Conservation (phyloP, 2,329 filamentous ascomycete genomes). For the Aspergillus ochraceoroseus region DNA sequence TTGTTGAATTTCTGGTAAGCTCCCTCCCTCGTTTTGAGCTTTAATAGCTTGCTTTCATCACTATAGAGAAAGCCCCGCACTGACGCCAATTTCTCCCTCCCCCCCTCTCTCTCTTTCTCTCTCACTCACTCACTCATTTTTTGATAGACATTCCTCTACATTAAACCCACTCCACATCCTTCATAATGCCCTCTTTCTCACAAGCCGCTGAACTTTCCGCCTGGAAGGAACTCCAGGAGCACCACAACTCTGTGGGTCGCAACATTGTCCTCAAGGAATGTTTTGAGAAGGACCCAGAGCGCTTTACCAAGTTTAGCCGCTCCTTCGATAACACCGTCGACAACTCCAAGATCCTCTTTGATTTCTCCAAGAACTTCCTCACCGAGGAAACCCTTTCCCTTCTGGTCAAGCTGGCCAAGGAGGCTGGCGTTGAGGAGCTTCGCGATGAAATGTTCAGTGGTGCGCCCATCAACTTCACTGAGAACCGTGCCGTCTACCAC, state of each 20-base stretch:
- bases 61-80: slow-evolving; percentile 28
- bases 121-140: not conserved
- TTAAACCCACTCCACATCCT: slow-evolving; percentile 3
- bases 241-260: slow-evolving; percentile 81
- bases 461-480: slow-evolving; percentile 99
- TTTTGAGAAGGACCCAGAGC: slow-evolving; percentile 80
- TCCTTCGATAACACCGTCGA: slow-evolving; percentile 76
- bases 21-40: not conserved
- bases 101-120: not conserved
- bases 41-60: too few species aligned
- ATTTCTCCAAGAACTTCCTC: slow-evolving; percentile 98
- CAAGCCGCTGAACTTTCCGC: slow-evolving; percentile 80
- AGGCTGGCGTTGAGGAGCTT: slow-evolving; percentile 86
- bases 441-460: slow-evolving; percentile 96
- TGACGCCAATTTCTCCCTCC: slow-evolving; percentile 19
- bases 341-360: slow-evolving; percentile 83
- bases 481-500: slow-evolving; percentile 93
- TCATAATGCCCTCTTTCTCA: slow-evolving; percentile 44
- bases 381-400: slow-evolving; percentile 86
- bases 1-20: slow-evolving; percentile 9
- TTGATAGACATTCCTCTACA: slow-evolving; percentile 4
- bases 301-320: slow-evolving; percentile 85
- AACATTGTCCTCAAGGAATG: slow-evolving; percentile 89
- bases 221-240: slow-evolving; percentile 86
- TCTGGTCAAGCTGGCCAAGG: slow-evolving; percentile 82